Percentiles rank a stretch among this genome's conserved stretches.
phyloP scores from a whole-genome alignment of 2,329 filamentous ascomycete species.

The Pseudogymnoascus verrucosus region DNA sequence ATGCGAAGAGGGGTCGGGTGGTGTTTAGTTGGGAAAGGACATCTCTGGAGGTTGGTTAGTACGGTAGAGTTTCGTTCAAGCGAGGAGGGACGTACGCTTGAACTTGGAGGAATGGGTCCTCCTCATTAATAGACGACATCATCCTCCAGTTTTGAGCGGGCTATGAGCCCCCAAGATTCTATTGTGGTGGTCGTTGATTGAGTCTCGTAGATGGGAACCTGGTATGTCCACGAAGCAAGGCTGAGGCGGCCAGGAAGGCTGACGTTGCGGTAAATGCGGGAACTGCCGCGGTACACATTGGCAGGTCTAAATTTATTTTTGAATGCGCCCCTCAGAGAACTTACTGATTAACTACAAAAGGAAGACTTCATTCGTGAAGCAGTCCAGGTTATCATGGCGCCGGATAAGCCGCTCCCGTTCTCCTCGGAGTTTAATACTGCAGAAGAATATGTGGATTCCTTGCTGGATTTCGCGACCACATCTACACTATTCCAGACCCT shows the following conservation, averaged over 20 bases:
- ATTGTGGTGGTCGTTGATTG: constrained; percentile 5
- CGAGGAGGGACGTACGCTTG: too few species aligned
- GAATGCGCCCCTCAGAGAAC: not conserved
- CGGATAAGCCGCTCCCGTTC: constrained; percentile 56
- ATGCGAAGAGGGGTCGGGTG: constrained; percentile 81
- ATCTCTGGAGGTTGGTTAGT: constrained; percentile 51
- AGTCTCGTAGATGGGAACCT: not conserved
- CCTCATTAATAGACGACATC: constrained; percentile 61
- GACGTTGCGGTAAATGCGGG: not conserved
- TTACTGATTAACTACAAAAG: not conserved
- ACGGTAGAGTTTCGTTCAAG: too few species aligned
- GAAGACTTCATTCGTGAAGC: not conserved
- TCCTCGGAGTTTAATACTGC: constrained; percentile 59
- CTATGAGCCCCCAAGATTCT: constrained; percentile 6
- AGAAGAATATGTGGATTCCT: constrained; percentile 70
- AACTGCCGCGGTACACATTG: not conserved
- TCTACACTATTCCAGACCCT: constrained; percentile 75
- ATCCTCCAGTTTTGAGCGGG: constrained; percentile 31
- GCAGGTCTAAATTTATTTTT: constrained; percentile 6
- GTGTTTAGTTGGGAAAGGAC: constrained; percentile 74
- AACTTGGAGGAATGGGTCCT: constrained; percentile 66
- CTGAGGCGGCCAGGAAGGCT: constrained; percentile 4
- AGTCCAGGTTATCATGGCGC: constrained; percentile 20
- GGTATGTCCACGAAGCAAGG: constrained; percentile 1
- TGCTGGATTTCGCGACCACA: constrained; percentile 67